phyloP scores from a whole-genome alignment of 495 filamentous ascomycete genomes.

The Neurospora sp. region DNA sequence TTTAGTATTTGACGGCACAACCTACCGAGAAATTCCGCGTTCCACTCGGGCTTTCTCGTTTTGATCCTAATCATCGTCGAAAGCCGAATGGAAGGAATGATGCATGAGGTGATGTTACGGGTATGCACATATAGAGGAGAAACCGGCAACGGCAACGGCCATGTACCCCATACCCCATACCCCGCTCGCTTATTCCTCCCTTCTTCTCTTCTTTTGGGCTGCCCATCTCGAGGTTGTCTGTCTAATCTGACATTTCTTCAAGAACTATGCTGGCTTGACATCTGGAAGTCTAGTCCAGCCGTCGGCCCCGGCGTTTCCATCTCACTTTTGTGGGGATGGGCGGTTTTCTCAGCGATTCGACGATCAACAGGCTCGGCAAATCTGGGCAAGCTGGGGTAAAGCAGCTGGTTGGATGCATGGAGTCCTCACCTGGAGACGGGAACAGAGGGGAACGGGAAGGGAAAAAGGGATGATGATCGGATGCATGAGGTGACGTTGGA shows the following conservation, averaged over 20 bases:
- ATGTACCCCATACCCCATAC: background rate
- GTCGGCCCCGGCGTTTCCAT: background rate
- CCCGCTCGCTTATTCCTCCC: background rate
- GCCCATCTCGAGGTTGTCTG: background rate
- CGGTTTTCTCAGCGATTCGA: background rate
- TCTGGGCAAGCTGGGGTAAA: background rate
- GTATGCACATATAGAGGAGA: background rate
- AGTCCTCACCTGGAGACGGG: background rate
- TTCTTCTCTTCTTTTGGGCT: background rate
- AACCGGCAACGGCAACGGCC: background rate
- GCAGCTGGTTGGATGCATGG: background rate
- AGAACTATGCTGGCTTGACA: background rate
- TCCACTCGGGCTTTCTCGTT: background rate
- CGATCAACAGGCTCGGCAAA: background rate
- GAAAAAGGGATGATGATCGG: background rate
- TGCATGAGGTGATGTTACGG: background rate
- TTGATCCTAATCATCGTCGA: background rate
- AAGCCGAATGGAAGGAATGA: background rate
- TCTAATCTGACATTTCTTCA: background rate
- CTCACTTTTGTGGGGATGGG: background rate
- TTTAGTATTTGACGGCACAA: background rate
- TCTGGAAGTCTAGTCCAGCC: background rate
- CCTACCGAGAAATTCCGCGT: background rate
- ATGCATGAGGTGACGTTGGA: background rate
- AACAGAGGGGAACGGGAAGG: background rate